A percentile compares a stretch with the other conserved stretches of the same genome.
Evolutionary conservation across 148 eudicot genomes (phyloP).

Genomic region (Suaeda aralocaspica): DNA sequence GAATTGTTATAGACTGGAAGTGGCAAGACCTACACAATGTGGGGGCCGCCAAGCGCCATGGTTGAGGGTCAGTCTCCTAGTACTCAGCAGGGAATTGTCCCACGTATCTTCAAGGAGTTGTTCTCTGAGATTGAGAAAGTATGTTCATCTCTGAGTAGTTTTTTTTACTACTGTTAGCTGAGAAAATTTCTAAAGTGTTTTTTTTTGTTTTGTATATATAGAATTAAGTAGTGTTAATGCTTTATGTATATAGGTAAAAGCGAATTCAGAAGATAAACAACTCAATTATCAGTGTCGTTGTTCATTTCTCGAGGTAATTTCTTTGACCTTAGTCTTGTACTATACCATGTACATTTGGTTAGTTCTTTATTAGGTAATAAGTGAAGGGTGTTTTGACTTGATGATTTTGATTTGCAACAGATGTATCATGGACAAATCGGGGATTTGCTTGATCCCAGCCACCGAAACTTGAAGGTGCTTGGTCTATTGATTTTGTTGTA

Average conservation of each 20-base stretch:
- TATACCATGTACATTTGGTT: not conserved
- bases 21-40: constrained; percentile 94
- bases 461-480: constrained; percentile 72
- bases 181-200: constrained; percentile 1
- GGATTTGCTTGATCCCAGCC: constrained; percentile 88
- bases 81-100: constrained; percentile 73
- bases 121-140: constrained; percentile 82
- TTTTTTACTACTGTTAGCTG: not conserved
- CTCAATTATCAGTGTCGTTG: constrained; percentile 89
- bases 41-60: constrained; percentile 97
- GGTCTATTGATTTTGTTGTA: not conserved
- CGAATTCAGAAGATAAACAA: constrained; percentile 51
- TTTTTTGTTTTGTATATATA: not conserved
- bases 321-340: constrained; percentile 2
- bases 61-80: constrained; percentile 57
- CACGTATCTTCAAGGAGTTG: constrained; percentile 76
- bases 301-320: constrained; percentile 88
- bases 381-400: constrained; percentile 1
- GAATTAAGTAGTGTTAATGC: constrained; percentile 8
- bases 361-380: not conserved
- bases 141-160: constrained; percentile 25
- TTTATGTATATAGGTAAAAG: constrained; percentile 45
- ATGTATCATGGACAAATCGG: constrained; percentile 76
- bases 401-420: constrained; percentile 32
- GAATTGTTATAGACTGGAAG: constrained; percentile 69